Evolutionary conservation across 129 eudicot species (phyloP).

Genomic region (Solidago caesia): DNA sequence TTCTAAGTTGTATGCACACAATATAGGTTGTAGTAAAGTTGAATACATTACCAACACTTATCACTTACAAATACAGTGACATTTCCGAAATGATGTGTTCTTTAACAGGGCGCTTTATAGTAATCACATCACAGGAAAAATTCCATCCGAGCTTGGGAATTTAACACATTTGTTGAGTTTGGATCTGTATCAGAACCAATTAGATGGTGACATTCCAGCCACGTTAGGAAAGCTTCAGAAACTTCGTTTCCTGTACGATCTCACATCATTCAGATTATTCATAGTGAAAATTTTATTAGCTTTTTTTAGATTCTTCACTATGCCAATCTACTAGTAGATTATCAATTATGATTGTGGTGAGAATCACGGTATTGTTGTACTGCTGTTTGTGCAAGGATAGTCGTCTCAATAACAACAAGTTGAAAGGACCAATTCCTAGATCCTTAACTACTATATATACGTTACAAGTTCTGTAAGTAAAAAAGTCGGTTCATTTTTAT

Average conservation of each 20-base stretch:
- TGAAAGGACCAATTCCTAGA: conserved; percentile 53
- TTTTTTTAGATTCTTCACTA: too few relatives aligned
- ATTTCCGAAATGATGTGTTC: conserved; percentile 9
- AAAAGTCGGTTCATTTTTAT: not conserved
- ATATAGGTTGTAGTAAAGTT: too few relatives aligned
- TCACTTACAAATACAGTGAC: conserved; percentile 14
- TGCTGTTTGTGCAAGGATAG: conserved; percentile 35
- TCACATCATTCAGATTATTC: not conserved
- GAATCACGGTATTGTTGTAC: not conserved
- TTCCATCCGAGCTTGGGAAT: conserved; percentile 77
- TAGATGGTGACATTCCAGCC: conserved; percentile 60
- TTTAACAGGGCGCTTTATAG: conserved; percentile 71
- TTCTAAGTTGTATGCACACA: too few relatives aligned
- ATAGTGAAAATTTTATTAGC: not conserved
- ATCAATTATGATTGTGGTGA: not conserved
- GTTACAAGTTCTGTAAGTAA: conserved; percentile 65
- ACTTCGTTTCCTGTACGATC: conserved; percentile 64
- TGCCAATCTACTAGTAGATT: too few relatives aligned
- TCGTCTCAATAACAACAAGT: conserved; percentile 66
- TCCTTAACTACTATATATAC: conserved; percentile 48
- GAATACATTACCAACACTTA: not conserved
- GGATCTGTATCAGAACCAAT: conserved; percentile 68
- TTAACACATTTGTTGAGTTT: conserved; percentile 65
- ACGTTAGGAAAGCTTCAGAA: conserved; percentile 58
- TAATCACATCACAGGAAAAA: conserved; percentile 63